Percentiles rank a stretch among this genome's conserved stretches.
Conservation (phyloP, 192 early-diverging fungal genomes). For the Neocallimastix lanati region DNA sequence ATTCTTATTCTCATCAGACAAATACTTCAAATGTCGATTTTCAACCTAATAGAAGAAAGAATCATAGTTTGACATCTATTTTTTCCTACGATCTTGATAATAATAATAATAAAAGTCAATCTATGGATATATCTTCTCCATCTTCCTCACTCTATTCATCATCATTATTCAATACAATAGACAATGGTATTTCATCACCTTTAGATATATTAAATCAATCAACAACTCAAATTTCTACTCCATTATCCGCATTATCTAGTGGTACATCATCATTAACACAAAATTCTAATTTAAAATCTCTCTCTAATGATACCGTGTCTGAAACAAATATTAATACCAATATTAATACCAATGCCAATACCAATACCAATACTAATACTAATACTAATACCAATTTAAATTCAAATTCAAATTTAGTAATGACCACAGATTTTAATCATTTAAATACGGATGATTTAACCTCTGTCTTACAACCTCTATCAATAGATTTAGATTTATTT, state of each 20-base stretch:
- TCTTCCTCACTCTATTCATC: background rate
- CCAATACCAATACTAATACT: too few relatives aligned
- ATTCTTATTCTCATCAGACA: background rate
- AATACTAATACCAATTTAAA: too few relatives aligned
- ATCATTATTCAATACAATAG: too few relatives aligned
- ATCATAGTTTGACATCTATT: background rate
- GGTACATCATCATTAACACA: background rate
- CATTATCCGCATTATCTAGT: background rate
- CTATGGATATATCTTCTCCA: too few relatives aligned
- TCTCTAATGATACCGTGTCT: background rate
- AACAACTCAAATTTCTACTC: background rate
- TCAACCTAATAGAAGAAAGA: background rate
- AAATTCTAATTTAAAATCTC: background rate
- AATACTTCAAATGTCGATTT: background rate
- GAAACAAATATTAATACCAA: background rate
- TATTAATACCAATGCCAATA: background rate
- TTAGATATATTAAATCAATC: background rate
- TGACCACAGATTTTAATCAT: too few relatives aligned
- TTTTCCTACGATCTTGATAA: background rate
- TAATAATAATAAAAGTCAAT: too few relatives aligned
- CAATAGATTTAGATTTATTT: too few relatives aligned
- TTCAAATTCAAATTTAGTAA: too few relatives aligned
- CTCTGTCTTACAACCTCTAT: too few relatives aligned
- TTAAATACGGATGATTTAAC: too few relatives aligned
- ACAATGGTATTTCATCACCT: background rate